phyloP scores from a whole-genome alignment of 1,284 basidiomycete genomes.

The Rhizopogon parksii region DNA sequence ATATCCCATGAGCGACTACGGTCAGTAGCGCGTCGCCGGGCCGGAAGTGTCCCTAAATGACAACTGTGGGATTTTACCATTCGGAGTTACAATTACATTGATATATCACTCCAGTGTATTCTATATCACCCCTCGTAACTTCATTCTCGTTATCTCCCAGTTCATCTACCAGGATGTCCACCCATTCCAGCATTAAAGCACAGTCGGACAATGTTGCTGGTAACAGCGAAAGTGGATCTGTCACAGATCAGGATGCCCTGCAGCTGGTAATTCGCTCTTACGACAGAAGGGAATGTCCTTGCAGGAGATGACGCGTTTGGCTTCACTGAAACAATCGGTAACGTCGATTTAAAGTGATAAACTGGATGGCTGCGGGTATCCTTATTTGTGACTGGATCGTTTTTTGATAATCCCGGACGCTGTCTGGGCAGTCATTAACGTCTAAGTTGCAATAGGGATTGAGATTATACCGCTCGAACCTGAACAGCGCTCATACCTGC shows the following conservation, averaged over 20 bases:
- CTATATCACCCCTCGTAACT: conserved; percentile 17
- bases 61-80: conserved; percentile 4
- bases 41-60: background rate
- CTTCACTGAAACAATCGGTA: conserved; percentile 50
- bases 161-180: conserved; percentile 16
- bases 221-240: conserved; percentile 9
- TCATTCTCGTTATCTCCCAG: background rate
- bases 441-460: conserved; percentile 47
- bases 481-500: conserved; percentile 93
- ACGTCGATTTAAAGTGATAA: conserved; percentile 59
- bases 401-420: conserved; percentile 20
- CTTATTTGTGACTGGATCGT: conserved; percentile 30
- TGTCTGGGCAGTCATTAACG: conserved; percentile 14
- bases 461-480: conserved; percentile 94
- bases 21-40: background rate
- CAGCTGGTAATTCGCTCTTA: conserved; percentile 50
- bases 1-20: conserved; percentile 33
- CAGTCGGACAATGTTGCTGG: conserved; percentile 3
- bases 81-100: conserved; percentile 19
- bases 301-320: conserved; percentile 21
- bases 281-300: conserved; percentile 26
- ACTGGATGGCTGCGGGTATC: conserved; percentile 89
- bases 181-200: conserved; percentile 7
- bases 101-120: conserved; percentile 22
- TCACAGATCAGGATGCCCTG: conserved; percentile 44